Base-by-base conservation (phyloP, 2,329 filamentous ascomycete species). In the Diaporthe ilicicola region DNA sequence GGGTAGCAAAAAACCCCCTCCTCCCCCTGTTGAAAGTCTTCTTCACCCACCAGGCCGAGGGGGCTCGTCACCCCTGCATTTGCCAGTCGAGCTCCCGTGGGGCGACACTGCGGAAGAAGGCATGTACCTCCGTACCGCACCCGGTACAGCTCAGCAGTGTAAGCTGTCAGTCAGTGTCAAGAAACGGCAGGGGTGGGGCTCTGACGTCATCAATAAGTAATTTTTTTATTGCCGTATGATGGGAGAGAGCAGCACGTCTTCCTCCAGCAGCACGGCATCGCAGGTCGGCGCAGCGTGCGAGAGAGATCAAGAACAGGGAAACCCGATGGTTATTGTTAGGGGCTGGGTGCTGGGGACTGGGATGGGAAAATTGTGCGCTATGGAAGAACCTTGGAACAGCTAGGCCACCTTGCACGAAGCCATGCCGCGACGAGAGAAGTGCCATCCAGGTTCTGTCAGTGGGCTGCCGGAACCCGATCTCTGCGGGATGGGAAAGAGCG, bases 381-480 rank as follows among this genome's bases (percentile, higher is more conserved):
- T 32, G 8, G 56, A 2, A 34, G 46, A 37, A 50, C 29, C 59
- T 64, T 64, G 59, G 59, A 64, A 64, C n/a, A 37, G 29, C 44
- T 27, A 48, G 59, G 59, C 59, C 17, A 64, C n/a, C 44, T 24
- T 34, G 29, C 44, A 64, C 42, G n/a, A 37, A 50, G 59, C 44
- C 50, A 64, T 34, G 59, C 59, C 44, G 29, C n/a, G 29, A 50
- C 44, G 29, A 50, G 59, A 27, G 44, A 37, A 64, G 59, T 48
- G 29, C 42, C 59, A 64, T 64, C 59, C 32, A 22, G 44, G 59
- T 32, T 34, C 15, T 29, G 59, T 15, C 44, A 17, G 59, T 53
- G 54, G 48, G 46, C 34, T 65, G 44, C 70, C 67, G 67, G 68
- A 70, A 56, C 34, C 34, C 62, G 46, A 65, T 69, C 67, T 51